Conservation (phyloP, 345 rosid genomes). For the rapeseed (Brassica napus) region DNA sequence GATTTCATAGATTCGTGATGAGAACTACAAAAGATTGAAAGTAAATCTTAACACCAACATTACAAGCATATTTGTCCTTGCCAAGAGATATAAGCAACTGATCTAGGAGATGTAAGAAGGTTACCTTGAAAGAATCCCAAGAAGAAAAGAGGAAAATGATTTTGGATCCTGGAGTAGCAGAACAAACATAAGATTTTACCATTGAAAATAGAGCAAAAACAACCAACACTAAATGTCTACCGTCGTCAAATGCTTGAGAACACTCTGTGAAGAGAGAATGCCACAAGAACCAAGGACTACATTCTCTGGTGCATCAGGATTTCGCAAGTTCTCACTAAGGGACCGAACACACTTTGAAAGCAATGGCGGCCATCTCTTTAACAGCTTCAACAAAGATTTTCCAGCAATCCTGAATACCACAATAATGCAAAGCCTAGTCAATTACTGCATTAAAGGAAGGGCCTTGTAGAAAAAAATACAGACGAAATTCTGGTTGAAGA, state of each 20-base stretch:
- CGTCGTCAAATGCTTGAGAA: slow-evolving; percentile 90
- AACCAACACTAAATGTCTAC: slow-evolving; percentile 47
- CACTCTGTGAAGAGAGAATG: slow-evolving; percentile 84
- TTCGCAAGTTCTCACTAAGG: slow-evolving; percentile 66
- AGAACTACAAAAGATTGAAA: slow-evolving; percentile 59
- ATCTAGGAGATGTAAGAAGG: slow-evolving; percentile 18
- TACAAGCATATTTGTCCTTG: slow-evolving; percentile 8
- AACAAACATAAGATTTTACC: slow-evolving; percentile 37
- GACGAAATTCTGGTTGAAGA: slow-evolving; percentile 5
- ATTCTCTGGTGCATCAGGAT: slow-evolving; percentile 65
- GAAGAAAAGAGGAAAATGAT: slow-evolving; percentile 75
- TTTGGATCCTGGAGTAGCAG: slow-evolving; percentile 71
- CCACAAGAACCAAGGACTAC: slow-evolving; percentile 93
- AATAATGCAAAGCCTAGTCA: not conserved
- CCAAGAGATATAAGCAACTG: slow-evolving; percentile 7
- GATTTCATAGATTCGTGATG: slow-evolving; percentile 93
- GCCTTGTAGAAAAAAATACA: slow-evolving; percentile 4
- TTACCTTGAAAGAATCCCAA: slow-evolving; percentile 91
- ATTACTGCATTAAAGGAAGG: slow-evolving; percentile 25
- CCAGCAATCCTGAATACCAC: slow-evolving; percentile 82
- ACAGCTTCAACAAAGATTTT: slow-evolving; percentile 80
- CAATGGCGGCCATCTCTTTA: slow-evolving; percentile 94
- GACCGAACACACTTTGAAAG: slow-evolving; percentile 82
- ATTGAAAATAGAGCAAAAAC: slow-evolving; percentile 21
- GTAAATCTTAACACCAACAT: slow-evolving; percentile 19